These are phyloP conservation scores for Tanacetum coccineum DNA, from an alignment of 129 eudicot genomes.

Conservation along the genomic window DNA sequence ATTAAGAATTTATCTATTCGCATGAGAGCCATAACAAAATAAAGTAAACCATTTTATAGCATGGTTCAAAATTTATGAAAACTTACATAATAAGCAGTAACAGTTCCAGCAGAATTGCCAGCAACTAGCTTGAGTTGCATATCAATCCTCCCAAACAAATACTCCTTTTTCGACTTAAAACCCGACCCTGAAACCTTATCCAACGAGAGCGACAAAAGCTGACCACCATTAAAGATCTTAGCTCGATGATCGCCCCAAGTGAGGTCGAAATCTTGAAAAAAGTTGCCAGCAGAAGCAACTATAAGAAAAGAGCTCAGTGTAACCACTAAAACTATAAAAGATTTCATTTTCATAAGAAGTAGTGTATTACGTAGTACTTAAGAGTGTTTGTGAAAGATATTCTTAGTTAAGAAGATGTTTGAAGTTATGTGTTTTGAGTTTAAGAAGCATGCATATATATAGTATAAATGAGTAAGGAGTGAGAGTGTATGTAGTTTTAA, in stretches of 20 bases:
- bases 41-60: slow-evolving; percentile 3
- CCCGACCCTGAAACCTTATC: slow-evolving; percentile 75
- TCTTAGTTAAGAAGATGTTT: neutral
- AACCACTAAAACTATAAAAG: slow-evolving; percentile 14
- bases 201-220: slow-evolving; percentile 58
- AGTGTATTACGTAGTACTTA: neutral
- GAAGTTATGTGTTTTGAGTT: slow-evolving; percentile 27
- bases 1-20: slow-evolving; percentile 1
- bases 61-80: neutral
- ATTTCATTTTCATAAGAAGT: slow-evolving; percentile 23
- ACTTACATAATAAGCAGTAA: slow-evolving; percentile 70
- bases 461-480: slow-evolving; percentile 14
- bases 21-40: slow-evolving; percentile 18
- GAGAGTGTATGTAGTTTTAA: slow-evolving; percentile 30
- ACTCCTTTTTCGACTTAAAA: slow-evolving; percentile 67
- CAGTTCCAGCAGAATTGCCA: slow-evolving; percentile 92
- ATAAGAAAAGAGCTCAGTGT: slow-evolving; percentile 21
- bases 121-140: slow-evolving; percentile 82
- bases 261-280: slow-evolving; percentile 61
- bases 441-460: slow-evolving; percentile 37
- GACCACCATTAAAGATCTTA: slow-evolving; percentile 52
- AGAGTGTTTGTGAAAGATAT: neutral
- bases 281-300: slow-evolving; percentile 50
- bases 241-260: slow-evolving; percentile 66
- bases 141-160: slow-evolving; percentile 74